Conservation (phyloP, 148 eudicot genomes). For the Heliamphora exappendiculata region DNA sequence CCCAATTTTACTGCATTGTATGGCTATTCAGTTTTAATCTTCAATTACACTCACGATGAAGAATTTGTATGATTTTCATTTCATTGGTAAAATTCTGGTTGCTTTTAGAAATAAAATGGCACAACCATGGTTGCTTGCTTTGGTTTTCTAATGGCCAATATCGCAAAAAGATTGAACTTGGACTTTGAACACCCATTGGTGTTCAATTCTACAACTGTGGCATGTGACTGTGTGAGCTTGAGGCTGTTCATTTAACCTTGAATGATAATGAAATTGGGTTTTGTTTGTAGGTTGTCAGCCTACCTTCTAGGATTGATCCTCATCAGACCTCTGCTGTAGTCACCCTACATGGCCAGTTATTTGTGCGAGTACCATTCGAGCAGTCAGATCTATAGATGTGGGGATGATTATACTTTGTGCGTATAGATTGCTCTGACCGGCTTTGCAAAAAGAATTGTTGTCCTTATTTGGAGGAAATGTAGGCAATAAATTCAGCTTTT, state of each 20-base stretch:
- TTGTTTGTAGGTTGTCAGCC: constrained; percentile 64
- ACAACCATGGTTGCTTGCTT: neutral
- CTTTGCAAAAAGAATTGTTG: constrained; percentile 4
- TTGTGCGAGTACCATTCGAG: constrained; percentile 76
- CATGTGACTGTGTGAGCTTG: neutral
- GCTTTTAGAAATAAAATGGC: neutral
- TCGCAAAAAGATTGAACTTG: neutral
- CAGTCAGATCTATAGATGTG: constrained; percentile 28
- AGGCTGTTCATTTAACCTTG: neutral
- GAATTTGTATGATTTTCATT: neutral
- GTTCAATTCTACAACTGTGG: neutral
- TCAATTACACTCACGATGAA: neutral
- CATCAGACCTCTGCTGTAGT: constrained; percentile 97
- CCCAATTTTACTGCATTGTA: neutral
- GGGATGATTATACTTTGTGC: neutral
- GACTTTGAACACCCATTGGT: neutral
- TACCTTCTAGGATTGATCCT: constrained; percentile 95
- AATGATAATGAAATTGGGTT: neutral
- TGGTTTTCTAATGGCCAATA: neutral
- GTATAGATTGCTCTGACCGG: constrained; percentile 7
- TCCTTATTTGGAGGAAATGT: neutral
- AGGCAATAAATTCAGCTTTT: neutral
- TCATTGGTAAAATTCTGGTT: neutral
- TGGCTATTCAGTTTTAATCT: neutral
- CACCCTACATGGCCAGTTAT: constrained; percentile 86